phyloP scores from a whole-genome alignment of 257 asterid genomes.

The Striga asiatica region DNA sequence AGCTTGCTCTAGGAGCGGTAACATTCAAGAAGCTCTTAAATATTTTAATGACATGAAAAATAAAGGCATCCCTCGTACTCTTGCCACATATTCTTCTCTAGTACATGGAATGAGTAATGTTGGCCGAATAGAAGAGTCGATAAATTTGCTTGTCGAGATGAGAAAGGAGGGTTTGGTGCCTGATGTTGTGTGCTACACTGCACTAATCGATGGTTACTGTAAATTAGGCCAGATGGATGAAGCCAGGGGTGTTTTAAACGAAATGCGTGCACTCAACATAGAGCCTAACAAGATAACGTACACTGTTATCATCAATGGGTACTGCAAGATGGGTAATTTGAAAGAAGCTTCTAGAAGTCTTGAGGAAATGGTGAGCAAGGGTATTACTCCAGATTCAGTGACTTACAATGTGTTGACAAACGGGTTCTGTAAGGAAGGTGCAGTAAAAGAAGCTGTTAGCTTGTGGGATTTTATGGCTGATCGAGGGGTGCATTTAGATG shows the following conservation, averaged over 20 bases:
- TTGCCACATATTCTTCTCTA: slow-evolving; percentile 54
- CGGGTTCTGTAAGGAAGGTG: slow-evolving; percentile 49
- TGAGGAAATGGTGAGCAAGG: slow-evolving; percentile 54
- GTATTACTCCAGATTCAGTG: slow-evolving; percentile 60
- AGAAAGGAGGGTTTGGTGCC: slow-evolving; percentile 52
- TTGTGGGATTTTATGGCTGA: slow-evolving; percentile 49
- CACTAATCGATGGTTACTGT: slow-evolving; percentile 66
- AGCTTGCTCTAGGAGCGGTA: slow-evolving; percentile 43
- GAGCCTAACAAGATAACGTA: slow-evolving; percentile 72
- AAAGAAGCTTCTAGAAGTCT: slow-evolving; percentile 46
- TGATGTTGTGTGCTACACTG: slow-evolving; percentile 75
- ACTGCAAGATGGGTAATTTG: slow-evolving; percentile 47
- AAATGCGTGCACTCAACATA: slow-evolving; percentile 46
- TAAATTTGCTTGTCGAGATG: slow-evolving; percentile 45
- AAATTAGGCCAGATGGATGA: slow-evolving; percentile 67
- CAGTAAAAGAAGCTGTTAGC: slow-evolving; percentile 39
- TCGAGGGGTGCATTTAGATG: slow-evolving; percentile 48
- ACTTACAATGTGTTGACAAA: slow-evolving; percentile 52
- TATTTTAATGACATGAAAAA: slow-evolving; percentile 56
- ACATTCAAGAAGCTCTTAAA: slow-evolving; percentile 45
- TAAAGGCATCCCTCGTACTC: slow-evolving; percentile 41
- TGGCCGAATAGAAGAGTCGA: slow-evolving; percentile 44
- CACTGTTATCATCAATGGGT: slow-evolving; percentile 57
- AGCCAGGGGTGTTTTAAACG: slow-evolving; percentile 42
- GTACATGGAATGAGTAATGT: slow-evolving; percentile 62